Percentiles rank a stretch among this genome's conserved stretches.
phyloP scores from a whole-genome alignment of 148 eudicot genomes.

The Fagopyrum homotropicum region DNA sequence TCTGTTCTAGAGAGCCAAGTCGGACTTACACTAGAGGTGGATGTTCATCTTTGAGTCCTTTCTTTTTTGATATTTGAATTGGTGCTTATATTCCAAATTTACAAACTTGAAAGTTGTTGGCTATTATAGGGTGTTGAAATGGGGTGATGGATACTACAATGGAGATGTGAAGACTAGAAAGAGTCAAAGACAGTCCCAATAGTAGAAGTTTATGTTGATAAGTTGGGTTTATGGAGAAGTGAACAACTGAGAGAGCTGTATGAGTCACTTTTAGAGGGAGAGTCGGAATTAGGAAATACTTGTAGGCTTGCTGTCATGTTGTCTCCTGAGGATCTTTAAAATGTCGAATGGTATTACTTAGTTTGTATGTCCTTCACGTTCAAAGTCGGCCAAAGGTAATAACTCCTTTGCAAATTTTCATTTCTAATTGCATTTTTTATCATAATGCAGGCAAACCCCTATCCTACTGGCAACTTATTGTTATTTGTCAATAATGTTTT shows the following conservation, averaged over 20 bases:
- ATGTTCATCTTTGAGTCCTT: neutral
- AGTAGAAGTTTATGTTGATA: slow-evolving; percentile 29
- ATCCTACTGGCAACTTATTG: neutral
- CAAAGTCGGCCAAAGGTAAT: slow-evolving; percentile 48
- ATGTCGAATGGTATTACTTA: slow-evolving; percentile 62
- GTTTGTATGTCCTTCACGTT: slow-evolving; percentile 58
- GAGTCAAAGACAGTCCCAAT: slow-evolving; percentile 18
- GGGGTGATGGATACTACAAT: slow-evolving; percentile 58
- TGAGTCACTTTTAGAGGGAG: slow-evolving; percentile 35
- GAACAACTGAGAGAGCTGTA: slow-evolving; percentile 49
- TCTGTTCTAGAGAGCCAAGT: neutral
- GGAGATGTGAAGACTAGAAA: slow-evolving; percentile 43
- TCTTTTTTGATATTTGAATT: neutral
- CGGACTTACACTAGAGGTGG: neutral
- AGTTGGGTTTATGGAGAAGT: slow-evolving; percentile 39
- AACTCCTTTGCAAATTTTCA: neutral
- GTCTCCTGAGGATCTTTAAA: slow-evolving; percentile 40
- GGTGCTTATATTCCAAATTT: neutral
- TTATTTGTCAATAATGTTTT: neutral
- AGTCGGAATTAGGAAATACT: slow-evolving; percentile 25
- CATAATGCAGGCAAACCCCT: neutral
- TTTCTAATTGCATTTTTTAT: neutral
- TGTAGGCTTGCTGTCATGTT: slow-evolving; percentile 25
- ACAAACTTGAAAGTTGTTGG: neutral
- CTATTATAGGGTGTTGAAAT: slow-evolving; percentile 40